Conservation (phyloP, 306 rosid genomes). For the Acacia melanoxylon region DNA sequence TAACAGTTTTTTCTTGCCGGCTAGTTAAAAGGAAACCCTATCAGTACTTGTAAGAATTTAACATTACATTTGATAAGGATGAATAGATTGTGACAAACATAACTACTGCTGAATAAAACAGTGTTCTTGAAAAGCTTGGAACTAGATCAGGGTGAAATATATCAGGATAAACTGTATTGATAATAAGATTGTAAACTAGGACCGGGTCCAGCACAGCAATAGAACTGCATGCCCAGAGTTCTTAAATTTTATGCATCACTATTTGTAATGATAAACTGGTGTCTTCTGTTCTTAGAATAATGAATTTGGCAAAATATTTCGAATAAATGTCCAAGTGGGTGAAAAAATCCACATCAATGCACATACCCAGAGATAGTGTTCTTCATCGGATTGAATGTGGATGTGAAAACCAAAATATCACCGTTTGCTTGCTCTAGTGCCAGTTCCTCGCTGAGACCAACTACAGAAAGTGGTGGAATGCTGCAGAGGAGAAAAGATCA, state of each 20-base stretch:
- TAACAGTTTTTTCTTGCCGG: constrained; percentile 91
- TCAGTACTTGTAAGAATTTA: constrained; percentile 25
- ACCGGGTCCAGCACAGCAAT: background rate
- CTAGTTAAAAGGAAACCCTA: constrained; percentile 38
- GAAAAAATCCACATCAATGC: constrained; percentile 27
- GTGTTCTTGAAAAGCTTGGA: constrained; percentile 15
- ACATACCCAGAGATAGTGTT: constrained; percentile 93
- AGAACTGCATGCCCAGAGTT: background rate
- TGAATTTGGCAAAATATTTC: constrained; percentile 15
- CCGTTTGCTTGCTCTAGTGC: constrained; percentile 79
- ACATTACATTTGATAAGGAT: background rate
- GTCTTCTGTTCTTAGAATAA: constrained; percentile 12
- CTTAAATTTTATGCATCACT: background rate
- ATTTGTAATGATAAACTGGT: constrained; percentile 11
- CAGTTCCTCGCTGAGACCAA: constrained; percentile 93
- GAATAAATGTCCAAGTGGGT: constrained; percentile 16
- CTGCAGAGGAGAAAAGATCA: constrained; percentile 50
- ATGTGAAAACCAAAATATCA: constrained; percentile 76
- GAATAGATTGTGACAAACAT: constrained; percentile 3
- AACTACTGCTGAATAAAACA: background rate
- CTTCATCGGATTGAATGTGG: constrained; percentile 94
- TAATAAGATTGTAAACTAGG: background rate
- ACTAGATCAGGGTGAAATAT: background rate
- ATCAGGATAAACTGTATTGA: background rate
- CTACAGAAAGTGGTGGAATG: constrained; percentile 93